phyloP scores from a whole-genome alignment of 495 filamentous ascomycete species.

The Daldinia bambusicola region DNA sequence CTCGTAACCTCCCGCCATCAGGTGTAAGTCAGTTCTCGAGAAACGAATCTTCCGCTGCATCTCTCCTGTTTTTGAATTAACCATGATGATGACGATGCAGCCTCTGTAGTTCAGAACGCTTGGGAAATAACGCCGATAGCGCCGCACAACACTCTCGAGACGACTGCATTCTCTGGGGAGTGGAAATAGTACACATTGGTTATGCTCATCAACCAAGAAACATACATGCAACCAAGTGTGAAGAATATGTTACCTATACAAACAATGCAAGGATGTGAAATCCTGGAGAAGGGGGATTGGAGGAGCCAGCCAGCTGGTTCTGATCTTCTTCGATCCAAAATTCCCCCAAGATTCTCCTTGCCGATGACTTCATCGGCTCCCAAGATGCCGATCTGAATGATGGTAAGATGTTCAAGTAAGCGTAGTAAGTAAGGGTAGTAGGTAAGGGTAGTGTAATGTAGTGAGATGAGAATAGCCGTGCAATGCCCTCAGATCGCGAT shows the following conservation, averaged over 20 bases:
- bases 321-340: conserved; percentile 12
- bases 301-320: conserved; percentile 35
- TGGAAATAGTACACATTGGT: conserved; percentile 37
- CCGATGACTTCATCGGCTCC: conserved; percentile 40
- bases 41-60: conserved; percentile 24
- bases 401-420: conserved; percentile 19
- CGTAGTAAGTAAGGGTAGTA: not conserved
- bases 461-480: conserved; percentile 40
- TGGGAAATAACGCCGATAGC: conserved; percentile 37
- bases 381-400: conserved; percentile 30
- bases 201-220: conserved; percentile 26
- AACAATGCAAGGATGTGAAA: conserved; percentile 18
- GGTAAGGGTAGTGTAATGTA: conserved; percentile 19
- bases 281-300: conserved; percentile 7
- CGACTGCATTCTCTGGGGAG: conserved; percentile 26
- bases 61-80: conserved; percentile 19
- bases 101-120: conserved; percentile 25
- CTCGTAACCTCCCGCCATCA: conserved; percentile 37
- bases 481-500: conserved; percentile 28
- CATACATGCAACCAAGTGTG: conserved; percentile 29
- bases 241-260: conserved; percentile 28
- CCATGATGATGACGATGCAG: conserved; percentile 35
- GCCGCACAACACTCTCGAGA: conserved; percentile 32
- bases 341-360: conserved; percentile 11
- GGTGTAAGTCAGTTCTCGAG: conserved; percentile 37